Evolutionary conservation across 352 stramenopile genomes (phyloP), one percentile per base, ranked within the genome.

Genomic region (Bremia lactucae): DNA sequence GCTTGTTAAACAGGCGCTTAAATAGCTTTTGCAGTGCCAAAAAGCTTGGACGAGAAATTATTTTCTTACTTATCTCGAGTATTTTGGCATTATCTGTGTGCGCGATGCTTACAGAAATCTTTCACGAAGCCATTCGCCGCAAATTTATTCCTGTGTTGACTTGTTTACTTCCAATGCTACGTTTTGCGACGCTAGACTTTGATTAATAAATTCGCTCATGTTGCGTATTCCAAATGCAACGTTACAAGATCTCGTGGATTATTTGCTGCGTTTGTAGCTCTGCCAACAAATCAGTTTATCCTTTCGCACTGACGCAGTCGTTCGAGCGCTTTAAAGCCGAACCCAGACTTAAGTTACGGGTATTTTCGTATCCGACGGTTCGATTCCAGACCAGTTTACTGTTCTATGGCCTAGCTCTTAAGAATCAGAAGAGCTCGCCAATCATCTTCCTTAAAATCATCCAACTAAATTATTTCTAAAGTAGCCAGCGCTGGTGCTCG

Each of bases 131-230:
- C 61, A 94, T 87, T 42, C 96, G 79, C n/a, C 70, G 50, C 9
- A 80, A 49, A 45, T 97, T 97, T 52, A 90, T 94, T 16, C 71
- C 71, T 2, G 87, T 78, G 35, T 96, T 95, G 15, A 96, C 73
- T 20, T 76, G 83, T 52, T 94, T 83, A 14, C 85, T 41, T 94
- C 70, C 4, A 87, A 87, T 7, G 96, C 87, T 4, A 94, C 79
- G 49, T 96, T 96, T 40, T 83, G n/a, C 72, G 4, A 59, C 49
- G 7, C 68, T 75, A 2, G 70, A 86, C 59, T 97, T 97, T 28
- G 96, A 55, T 49, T 95, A 94, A 63, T 94, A 96, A 59, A n/a
- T n/a, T 96, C 86, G 2, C 88, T 86, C 72, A 96, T 87, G 49
- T 94, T 90, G 21, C 79, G 68, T 39, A 76, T 70, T 3, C 90